Conservation (phyloP, 1,284 basidiomycete genomes). For the Microbotryum violaceum region DNA sequence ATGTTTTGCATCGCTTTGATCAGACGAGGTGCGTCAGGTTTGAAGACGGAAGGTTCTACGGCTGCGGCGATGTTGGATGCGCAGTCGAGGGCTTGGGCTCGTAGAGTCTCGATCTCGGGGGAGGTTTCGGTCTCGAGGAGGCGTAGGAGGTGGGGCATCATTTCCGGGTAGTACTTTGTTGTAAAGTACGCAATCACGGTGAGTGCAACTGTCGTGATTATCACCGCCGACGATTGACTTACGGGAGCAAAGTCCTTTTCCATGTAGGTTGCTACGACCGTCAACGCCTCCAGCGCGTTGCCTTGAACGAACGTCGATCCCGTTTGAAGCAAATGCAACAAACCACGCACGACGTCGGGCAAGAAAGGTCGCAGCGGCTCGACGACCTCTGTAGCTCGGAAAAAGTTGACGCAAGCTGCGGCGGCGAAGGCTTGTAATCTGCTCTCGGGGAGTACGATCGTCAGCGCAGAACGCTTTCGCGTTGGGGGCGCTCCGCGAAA, state of each 20-base stretch:
- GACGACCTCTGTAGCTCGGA: conserved; percentile 2
- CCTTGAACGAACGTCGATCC: conserved; percentile 9
- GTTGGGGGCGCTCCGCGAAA: not conserved
- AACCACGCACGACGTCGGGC: not conserved
- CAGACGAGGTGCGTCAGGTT: conserved; percentile 4
- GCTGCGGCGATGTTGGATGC: conserved; percentile 7
- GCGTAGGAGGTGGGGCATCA: conserved; percentile 8
- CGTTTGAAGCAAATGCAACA: conserved; percentile 3
- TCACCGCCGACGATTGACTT: not conserved
- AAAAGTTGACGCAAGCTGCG: conserved; percentile 13
- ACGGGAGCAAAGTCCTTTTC: conserved; percentile 1
- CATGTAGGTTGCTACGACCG: conserved; percentile 5
- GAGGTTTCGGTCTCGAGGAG: conserved; percentile 6
- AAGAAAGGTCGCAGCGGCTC: conserved; percentile 2
- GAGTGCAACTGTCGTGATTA: not conserved
- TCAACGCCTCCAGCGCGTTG: conserved; percentile 11
- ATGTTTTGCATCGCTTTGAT: conserved; percentile 6
- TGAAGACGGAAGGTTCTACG: conserved; percentile 6
- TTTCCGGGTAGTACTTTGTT: conserved; percentile 7
- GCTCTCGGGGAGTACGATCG: not conserved
- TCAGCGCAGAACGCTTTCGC: not conserved
- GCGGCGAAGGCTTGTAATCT: conserved; percentile 12
- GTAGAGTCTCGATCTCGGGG: not conserved
- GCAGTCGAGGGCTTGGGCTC: conserved; percentile 11
- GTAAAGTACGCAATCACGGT: not conserved